Evolutionary conservation across 495 filamentous ascomycete species (phyloP), one percentile per base, ranked within the genome.

Genomic region (Saxispiralis lemnorum): DNA sequence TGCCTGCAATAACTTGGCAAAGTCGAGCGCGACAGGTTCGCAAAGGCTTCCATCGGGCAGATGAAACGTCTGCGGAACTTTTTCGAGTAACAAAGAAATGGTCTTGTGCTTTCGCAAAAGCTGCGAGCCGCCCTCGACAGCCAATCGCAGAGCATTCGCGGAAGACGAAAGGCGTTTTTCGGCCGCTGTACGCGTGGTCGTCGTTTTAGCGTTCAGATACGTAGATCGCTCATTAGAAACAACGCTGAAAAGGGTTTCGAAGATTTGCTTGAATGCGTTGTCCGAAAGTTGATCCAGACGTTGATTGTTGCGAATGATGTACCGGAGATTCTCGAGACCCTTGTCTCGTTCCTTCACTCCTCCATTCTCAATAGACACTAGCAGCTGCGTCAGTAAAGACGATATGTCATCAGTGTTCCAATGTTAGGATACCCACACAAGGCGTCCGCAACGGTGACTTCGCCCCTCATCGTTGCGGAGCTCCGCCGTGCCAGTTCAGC

Each of bases 191-290:
- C 59, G 68, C 38, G 61, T 60, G 34, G 56, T 70, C 20, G 58
- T 52, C 20, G 63, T 65, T 45, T 68, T 74, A 31, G 72, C 68
- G 44, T 66, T 65, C 39, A 75, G 68, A 52, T 75, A 82, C 17
- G 63, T 47, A 19, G 76, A 65, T 54, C 77, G 80, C 45, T 95
- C 85, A 10, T 64, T 54, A 15, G 76, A 64, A 7, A 75, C 62
- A 48, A 73, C 76, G 31, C 68, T 65, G 54, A 95, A 95, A 13
- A 97, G 61, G 0, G 73, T 71, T 53, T 95, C 85, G 48, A 79
- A 85, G 20, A 95, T 75, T 38, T 70, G 71, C 53, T 92, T 81
- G 53, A 79, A 93, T 14, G 70, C 72, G 51, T 80, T 81, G 56
- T 93, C 85, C 50, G 36, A 65, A 61, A 31, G 79, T 55, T 46